Evolutionary conservation across 108 stramenopile genomes (phyloP).

Genomic region (Craspedostauros australis): DNA sequence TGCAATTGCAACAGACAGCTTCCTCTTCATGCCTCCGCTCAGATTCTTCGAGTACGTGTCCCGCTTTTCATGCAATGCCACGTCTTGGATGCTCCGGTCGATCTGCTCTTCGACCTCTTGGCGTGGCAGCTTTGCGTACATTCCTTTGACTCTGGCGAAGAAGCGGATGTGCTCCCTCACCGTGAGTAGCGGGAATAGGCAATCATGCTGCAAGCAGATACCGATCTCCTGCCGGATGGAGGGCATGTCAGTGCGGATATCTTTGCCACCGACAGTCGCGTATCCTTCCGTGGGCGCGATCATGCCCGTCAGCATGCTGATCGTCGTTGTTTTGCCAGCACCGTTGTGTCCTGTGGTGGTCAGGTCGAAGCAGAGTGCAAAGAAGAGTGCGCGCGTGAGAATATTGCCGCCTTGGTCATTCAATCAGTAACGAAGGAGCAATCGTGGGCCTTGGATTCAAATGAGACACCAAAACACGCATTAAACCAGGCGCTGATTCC

Average conservation of each 20-base stretch:
- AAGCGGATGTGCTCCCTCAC: slow-evolving; percentile 86
- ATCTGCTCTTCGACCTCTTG: slow-evolving; percentile 54
- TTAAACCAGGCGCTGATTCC: too few species aligned
- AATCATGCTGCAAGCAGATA: slow-evolving; percentile 92
- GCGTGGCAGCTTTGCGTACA: slow-evolving; percentile 38
- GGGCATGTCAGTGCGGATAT: slow-evolving; percentile 60
- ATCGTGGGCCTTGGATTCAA: too few species aligned
- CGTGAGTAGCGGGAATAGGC: slow-evolving; percentile 81
- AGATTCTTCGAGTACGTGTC: slow-evolving; percentile 70
- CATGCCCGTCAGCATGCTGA: slow-evolving; percentile 92
- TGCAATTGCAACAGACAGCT: slow-evolving; percentile 84
- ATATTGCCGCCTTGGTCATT: too few species aligned
- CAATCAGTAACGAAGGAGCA: too few species aligned
- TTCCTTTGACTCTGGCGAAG: slow-evolving; percentile 77
- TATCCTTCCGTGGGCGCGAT: slow-evolving; percentile 78
- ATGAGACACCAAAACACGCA: too few species aligned
- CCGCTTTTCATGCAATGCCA: slow-evolving; percentile 67
- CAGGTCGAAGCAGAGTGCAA: too few species aligned
- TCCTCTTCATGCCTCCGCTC: slow-evolving; percentile 86
- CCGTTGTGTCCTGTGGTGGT: too few species aligned
- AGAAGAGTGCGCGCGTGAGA: too few species aligned
- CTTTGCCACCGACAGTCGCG: slow-evolving; percentile 74
- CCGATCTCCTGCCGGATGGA: slow-evolving; percentile 71
- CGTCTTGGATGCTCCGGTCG: slow-evolving; percentile 59
- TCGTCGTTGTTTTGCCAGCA: slow-evolving; percentile 86